These are phyloP conservation scores for Leucaena leucocephala DNA, from an alignment of 306 rosid genomes.

Conservation along the genomic window DNA sequence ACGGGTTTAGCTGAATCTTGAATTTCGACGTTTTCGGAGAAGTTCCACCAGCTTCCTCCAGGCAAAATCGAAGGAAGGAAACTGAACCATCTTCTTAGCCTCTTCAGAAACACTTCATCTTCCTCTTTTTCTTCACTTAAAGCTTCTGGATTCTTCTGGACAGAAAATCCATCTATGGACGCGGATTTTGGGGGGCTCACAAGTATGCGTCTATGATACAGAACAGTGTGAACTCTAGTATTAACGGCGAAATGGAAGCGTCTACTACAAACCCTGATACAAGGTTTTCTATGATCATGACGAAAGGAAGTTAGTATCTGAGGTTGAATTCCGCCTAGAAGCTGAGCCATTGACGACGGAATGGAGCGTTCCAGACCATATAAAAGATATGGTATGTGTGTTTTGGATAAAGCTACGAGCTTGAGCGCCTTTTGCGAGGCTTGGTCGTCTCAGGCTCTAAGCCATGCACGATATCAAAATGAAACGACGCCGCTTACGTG, in stretches of 20 bases:
- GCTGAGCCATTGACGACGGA: conserved; percentile 52
- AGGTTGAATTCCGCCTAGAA: conserved; percentile 49
- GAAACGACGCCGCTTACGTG: conserved; percentile 45
- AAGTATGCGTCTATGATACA: conserved; percentile 36
- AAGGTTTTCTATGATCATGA: conserved; percentile 31
- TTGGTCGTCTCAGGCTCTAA: neutral
- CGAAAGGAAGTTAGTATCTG: conserved; percentile 32
- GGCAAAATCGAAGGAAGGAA: conserved; percentile 60
- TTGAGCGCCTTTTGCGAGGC: conserved; percentile 12
- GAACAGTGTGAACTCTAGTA: conserved; percentile 22
- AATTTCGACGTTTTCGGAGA: conserved; percentile 55
- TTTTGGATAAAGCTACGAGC: conserved; percentile 30
- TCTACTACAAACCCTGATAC: neutral
- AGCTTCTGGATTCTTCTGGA: conserved; percentile 47
- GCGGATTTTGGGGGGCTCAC: conserved; percentile 49
- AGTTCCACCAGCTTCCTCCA: conserved; percentile 89
- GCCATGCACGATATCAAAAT: neutral
- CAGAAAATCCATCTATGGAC: conserved; percentile 66
- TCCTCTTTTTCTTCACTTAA: conserved; percentile 33
- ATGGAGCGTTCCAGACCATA: neutral
- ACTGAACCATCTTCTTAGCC: conserved; percentile 44
- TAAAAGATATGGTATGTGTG: neutral
- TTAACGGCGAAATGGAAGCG: conserved; percentile 33
- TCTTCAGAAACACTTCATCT: conserved; percentile 33
- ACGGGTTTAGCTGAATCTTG: conserved; percentile 62